Conservation (phyloP, 257 asterid genomes). For the Nicotiana knightiana region DNA sequence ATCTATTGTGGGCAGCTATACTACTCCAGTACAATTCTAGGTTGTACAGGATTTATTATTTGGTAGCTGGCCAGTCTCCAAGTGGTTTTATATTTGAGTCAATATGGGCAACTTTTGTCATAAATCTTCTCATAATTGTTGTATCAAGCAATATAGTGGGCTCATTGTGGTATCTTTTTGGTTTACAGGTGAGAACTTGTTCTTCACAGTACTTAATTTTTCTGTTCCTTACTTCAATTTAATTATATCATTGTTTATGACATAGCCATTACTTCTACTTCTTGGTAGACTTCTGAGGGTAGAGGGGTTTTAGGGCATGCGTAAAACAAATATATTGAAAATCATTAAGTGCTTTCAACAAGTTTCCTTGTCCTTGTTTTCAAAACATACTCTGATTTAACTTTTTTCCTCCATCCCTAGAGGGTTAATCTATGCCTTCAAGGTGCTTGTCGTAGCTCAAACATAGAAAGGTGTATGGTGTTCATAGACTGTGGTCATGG, state of each 20-base stretch:
- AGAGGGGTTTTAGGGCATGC: not conserved
- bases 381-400: not conserved
- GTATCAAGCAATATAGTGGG: conserved; percentile 83
- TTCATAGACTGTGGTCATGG: conserved; percentile 78
- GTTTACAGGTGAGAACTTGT: conserved; percentile 52
- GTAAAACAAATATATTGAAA: not conserved
- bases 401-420: conserved; percentile 26
- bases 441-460: conserved; percentile 48
- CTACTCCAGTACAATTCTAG: conserved; percentile 69
- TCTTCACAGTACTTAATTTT: not conserved
- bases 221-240: conserved; percentile 1
- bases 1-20: conserved; percentile 54
- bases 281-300: not conserved
- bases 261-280: not conserved
- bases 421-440: conserved; percentile 85
- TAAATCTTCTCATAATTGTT: conserved; percentile 60
- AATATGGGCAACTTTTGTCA: conserved; percentile 75
- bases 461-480: conserved; percentile 26
- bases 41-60: conserved; percentile 62
- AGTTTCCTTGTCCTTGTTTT: conserved; percentile 1
- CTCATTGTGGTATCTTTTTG: conserved; percentile 86
- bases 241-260: not conserved
- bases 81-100: conserved; percentile 77
- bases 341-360: conserved; percentile 2
- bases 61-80: conserved; percentile 68